Percentiles rank a stretch among this genome's conserved stretches.
Evolutionary conservation across 1,284 basidiomycete species (phyloP).

Genomic region (Irpex rosettiformis): DNA sequence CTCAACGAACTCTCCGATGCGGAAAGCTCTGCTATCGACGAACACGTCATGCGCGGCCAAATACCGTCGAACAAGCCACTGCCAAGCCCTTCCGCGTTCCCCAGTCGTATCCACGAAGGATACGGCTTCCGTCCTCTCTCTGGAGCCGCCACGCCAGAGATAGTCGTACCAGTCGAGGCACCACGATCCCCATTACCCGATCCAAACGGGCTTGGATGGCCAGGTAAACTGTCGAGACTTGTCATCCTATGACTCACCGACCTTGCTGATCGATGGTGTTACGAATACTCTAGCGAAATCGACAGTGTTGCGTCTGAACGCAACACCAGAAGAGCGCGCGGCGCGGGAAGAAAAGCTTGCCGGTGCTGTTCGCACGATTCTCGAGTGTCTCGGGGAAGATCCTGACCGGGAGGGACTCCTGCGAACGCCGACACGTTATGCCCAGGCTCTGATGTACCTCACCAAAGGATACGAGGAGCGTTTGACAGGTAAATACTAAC

Average conservation of each 20-base stretch:
- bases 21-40: constrained; percentile 4
- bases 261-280: not conserved
- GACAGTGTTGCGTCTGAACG: constrained; percentile 80
- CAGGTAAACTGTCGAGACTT: constrained; percentile 72
- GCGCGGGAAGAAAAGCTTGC: constrained; percentile 78
- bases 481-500: constrained; percentile 58
- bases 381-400: constrained; percentile 98
- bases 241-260: not conserved
- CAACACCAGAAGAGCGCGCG: constrained; percentile 68
- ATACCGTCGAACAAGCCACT: constrained; percentile 3
- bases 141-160: constrained; percentile 60
- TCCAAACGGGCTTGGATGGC: constrained; percentile 90
- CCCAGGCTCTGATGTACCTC: constrained; percentile 99
- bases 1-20: constrained; percentile 4
- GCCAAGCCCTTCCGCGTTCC: constrained; percentile 14
- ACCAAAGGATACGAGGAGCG: constrained; percentile 98
- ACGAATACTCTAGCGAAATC: constrained; percentile 68
- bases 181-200: constrained; percentile 62
- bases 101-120: constrained; percentile 56
- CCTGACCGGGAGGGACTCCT: constrained; percentile 90
- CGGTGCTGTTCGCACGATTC: constrained; percentile 84
- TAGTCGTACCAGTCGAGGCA: constrained; percentile 19
- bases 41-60: not conserved
- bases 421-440: constrained; percentile 93
- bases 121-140: constrained; percentile 78